Conservation (phyloP, 2,329 filamentous ascomycete species). For the Aspergillus transmontanensis region DNA sequence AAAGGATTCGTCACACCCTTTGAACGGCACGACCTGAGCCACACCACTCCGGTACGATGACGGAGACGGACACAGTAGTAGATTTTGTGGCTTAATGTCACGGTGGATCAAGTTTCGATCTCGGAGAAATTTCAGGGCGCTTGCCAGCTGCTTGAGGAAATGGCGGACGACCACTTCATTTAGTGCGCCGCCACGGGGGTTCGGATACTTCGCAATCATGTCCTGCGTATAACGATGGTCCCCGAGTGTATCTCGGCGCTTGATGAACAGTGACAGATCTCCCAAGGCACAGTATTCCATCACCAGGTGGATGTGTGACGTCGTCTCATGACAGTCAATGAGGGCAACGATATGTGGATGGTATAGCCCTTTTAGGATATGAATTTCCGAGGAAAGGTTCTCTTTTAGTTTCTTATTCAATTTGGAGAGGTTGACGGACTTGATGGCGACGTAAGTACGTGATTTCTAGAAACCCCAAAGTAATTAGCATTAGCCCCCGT, state of each 20-base stretch:
- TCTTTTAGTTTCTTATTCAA: constrained; percentile 96
- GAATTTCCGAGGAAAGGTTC: constrained; percentile 92
- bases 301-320: constrained; percentile 88
- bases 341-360: constrained; percentile 97
- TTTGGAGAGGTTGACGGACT: constrained; percentile 87
- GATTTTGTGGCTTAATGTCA: constrained; percentile 96
- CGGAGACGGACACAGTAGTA: constrained; percentile 82
- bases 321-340: constrained; percentile 88
- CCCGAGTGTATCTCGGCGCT: constrained; percentile 80
- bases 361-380: constrained; percentile 88
- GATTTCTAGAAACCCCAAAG: constrained; percentile 60
- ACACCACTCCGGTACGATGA: constrained; percentile 66
- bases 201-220: constrained; percentile 92
- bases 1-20: constrained; percentile 78
- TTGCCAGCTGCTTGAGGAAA: constrained; percentile 92
- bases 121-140: constrained; percentile 86
- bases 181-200: constrained; percentile 77
- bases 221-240: constrained; percentile 81
- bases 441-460: constrained; percentile 86
- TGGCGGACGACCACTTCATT: constrained; percentile 96
- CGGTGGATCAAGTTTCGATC: constrained; percentile 88
- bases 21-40: constrained; percentile 68
- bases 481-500: background rate
- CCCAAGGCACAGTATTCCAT: constrained; percentile 99
- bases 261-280: constrained; percentile 93